These are phyloP conservation scores for Colletotrichum liaoningense DNA, from an alignment of 2,329 filamentous ascomycete genomes.

Conservation along the genomic window DNA sequence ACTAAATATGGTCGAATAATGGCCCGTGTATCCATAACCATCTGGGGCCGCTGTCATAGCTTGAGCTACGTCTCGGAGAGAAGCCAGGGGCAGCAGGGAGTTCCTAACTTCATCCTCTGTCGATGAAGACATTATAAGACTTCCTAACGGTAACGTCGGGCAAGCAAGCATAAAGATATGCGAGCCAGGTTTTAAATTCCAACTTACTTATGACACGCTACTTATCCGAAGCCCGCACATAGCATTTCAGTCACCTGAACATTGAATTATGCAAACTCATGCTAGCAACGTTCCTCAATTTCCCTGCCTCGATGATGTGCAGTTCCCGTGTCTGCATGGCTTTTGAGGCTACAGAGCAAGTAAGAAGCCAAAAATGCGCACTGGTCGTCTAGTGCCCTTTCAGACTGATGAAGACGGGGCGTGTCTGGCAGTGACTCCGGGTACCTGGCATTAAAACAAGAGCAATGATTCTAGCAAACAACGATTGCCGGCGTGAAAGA, in stretches of 20 bases:
- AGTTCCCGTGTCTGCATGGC: background rate
- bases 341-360: background rate
- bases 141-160: background rate
- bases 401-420: no score
- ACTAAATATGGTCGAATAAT: background rate
- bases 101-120: background rate
- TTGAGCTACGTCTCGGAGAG: background rate
- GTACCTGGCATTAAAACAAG: no score
- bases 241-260: no score
- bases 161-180: background rate
- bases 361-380: background rate
- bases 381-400: background rate
- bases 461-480: background rate
- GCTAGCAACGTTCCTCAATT: no score
- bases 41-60: background rate
- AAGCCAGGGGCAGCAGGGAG: background rate
- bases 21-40: background rate
- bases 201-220: background rate
- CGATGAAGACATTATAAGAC: no score
- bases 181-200: background rate
- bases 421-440: no score
- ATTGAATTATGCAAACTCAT: no score
- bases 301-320: background rate
- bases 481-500: background rate
- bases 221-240: no score